Base-by-base conservation (phyloP, 148 eudicot genomes). In the Vaccinium myrtillus region DNA sequence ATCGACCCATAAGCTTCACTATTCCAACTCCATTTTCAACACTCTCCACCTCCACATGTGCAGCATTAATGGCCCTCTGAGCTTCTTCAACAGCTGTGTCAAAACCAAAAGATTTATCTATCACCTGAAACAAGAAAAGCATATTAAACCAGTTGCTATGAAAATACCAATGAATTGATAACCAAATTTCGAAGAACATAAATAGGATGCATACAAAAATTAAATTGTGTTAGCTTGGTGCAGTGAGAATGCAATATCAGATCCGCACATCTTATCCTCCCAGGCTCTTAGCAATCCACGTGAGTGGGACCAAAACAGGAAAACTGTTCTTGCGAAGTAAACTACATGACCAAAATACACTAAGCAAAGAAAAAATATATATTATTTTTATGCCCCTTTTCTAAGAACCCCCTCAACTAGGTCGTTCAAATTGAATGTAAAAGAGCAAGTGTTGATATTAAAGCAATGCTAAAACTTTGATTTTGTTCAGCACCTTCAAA, bases 11-110 rank as follows among this genome's bases (percentile, higher is more conserved):
- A 65, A 91, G 92, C 84, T 91, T 91, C 83, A 91, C 93, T 79
- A 91, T 87, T 39, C 93, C 93, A 50, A 91, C 88, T 83, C 93
- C 93, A 86, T 91, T 91, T 76, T 91, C 91, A 50, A 91, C 89
- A 79, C 93, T 90, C 88, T 91, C 93, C 83, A 88, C 93, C 87
- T 91, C 93, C 82, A 91, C 93, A 80, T 91, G 93, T 54, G 93
- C 93, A 87, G 93, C 93, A 86, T 91, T 91, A 82, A 91, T 91
- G 81, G 93, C 93, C 83, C 93, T 87, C 80, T 91, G 93, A 87
- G 93, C 93, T 87, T 91, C 93, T 86, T 91, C 93, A 43, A 91
- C 93, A 80, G 93, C 93, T 81, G 93, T 91, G 83, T 91, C 93
- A 87, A 91, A 91, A 79, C 93, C 93, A 86, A 91, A 91, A 71